phyloP scores from a whole-genome alignment of 805 yeast genomes.

The Suhomyces vadensis region DNA sequence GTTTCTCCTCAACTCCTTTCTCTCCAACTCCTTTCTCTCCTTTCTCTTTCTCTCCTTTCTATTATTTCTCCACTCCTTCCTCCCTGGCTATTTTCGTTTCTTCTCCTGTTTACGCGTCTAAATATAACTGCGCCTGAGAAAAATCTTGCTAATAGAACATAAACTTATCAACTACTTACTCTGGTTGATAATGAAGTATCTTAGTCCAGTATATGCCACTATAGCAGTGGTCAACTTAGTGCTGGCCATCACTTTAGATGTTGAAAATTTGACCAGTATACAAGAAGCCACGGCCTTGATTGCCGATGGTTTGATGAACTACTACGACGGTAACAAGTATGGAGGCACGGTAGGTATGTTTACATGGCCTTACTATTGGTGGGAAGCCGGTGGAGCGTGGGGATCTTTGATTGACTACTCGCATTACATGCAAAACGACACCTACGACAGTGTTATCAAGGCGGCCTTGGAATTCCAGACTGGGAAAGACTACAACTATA shows the following conservation, averaged over 20 bases:
- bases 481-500: conserved; percentile 66
- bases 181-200: neutral
- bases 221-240: conserved; percentile 13
- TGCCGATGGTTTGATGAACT: conserved; percentile 75
- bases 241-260: conserved; percentile 35
- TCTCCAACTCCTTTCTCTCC: neutral
- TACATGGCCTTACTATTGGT: conserved; percentile 91
- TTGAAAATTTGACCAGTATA: conserved; percentile 46
- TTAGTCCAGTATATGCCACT: neutral
- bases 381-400: conserved; percentile 98
- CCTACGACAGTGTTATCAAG: conserved; percentile 59
- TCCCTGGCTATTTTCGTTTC: no score
- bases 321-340: conserved; percentile 63
- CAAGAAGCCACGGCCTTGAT: conserved; percentile 58
- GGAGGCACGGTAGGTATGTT: conserved; percentile 91
- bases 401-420: conserved; percentile 82
- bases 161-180: neutral
- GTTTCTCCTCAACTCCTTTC: neutral
- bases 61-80: neutral
- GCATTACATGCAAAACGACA: conserved; percentile 65
- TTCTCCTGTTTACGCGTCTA: neutral
- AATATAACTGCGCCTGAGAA: neutral
- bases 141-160: neutral
- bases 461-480: conserved; percentile 71
- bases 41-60: neutral